phyloP scores from a whole-genome alignment of 1,284 basidiomycete species.

The Apiotrichum domesticum region DNA sequence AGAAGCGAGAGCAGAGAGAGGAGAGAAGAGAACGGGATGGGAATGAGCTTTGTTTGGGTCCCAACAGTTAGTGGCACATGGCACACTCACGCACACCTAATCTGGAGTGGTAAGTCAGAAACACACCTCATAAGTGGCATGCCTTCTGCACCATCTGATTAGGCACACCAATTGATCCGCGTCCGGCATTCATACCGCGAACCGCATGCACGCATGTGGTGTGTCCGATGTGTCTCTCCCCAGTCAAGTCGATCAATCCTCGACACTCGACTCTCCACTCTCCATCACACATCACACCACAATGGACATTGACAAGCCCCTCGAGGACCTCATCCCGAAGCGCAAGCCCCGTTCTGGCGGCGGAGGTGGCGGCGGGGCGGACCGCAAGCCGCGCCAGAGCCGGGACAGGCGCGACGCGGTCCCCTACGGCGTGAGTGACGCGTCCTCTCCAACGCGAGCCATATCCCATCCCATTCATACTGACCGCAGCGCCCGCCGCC shows the following conservation, averaged over 20 bases:
- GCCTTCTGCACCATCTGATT: no score
- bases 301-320: conserved; percentile 46
- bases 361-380: background rate
- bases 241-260: background rate
- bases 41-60: no score
- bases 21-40: no score
- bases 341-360: conserved; percentile 18
- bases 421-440: conserved; percentile 35
- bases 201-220: no score
- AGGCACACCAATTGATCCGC: no score
- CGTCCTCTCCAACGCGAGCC: background rate
- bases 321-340: conserved; percentile 41
- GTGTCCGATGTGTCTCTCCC: no score
- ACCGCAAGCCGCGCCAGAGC: conserved; percentile 20
- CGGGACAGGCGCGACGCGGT: conserved; percentile 20
- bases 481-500: conserved; percentile 42
- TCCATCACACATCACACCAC: conserved; percentile 3
- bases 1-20: no score
- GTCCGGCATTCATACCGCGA: no score
- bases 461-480: background rate
- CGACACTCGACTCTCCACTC: background rate
- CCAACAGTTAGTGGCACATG: no score
- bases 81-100: no score
- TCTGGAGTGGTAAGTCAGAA: no score
- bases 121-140: no score